Conservation (phyloP, 352 stramenopile species). For the Phytophthora colocasiae region DNA sequence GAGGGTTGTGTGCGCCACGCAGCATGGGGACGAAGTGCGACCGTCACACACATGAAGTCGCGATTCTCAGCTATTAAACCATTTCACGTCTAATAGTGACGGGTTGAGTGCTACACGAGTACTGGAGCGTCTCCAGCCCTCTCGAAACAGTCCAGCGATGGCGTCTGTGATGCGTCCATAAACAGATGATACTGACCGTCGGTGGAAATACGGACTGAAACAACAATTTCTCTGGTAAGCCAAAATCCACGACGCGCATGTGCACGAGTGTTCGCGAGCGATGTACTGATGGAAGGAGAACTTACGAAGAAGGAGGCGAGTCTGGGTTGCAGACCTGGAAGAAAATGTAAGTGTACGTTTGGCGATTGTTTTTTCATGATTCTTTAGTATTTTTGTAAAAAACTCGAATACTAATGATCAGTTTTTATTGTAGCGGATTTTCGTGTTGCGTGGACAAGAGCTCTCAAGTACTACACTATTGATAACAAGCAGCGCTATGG, state of each 20-base stretch:
- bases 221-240: constrained; percentile 69
- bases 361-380: neutral
- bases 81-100: constrained; percentile 18
- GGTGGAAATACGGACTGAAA: constrained; percentile 54
- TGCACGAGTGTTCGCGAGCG: constrained; percentile 65
- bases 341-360: constrained; percentile 65
- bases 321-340: constrained; percentile 65
- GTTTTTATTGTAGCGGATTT: constrained; percentile 53
- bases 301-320: constrained; percentile 76
- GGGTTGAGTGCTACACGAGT: constrained; percentile 14
- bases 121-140: constrained; percentile 11
- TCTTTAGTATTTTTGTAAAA: neutral
- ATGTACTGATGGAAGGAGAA: constrained; percentile 78
- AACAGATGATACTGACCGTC: too few species aligned
- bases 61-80: constrained; percentile 32
- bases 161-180: constrained; percentile 40
- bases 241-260: constrained; percentile 64
- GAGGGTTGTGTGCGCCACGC: constrained; percentile 21
- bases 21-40: constrained; percentile 21
- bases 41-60: constrained; percentile 43
- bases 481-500: constrained; percentile 63
- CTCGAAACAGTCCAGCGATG: constrained; percentile 38
- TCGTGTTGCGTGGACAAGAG: constrained; percentile 73
- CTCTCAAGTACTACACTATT: constrained; percentile 76
- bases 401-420: neutral